These are phyloP conservation scores for Euryodendron excelsum DNA, from an alignment of 148 eudicot genomes.

Conservation along the genomic window DNA sequence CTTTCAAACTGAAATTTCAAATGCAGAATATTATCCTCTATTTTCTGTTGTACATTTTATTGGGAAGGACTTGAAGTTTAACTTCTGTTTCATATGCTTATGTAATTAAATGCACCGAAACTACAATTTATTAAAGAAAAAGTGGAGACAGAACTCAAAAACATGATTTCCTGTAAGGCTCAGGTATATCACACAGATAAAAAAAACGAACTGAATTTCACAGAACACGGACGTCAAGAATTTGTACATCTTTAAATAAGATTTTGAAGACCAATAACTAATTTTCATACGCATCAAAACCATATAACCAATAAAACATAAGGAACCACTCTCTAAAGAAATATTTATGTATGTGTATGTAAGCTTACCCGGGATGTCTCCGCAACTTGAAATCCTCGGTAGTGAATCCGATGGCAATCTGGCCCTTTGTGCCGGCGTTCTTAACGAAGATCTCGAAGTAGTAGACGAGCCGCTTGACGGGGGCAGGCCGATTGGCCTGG, in stretches of 20 bases:
- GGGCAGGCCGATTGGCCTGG: constrained; percentile 74
- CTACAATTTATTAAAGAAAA: no score
- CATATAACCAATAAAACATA: no score
- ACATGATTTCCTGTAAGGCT: background rate
- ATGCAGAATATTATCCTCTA: no score
- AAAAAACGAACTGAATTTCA: background rate
- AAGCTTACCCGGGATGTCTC: constrained; percentile 78
- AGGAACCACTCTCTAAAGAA: background rate
- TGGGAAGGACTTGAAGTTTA: no score
- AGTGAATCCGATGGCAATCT: constrained; percentile 81
- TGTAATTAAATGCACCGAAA: no score
- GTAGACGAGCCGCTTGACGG: constrained; percentile 54
- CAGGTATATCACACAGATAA: background rate
- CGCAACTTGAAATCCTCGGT: constrained; percentile 65
- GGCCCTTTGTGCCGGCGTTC: constrained; percentile 74
- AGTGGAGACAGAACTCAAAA: no score
- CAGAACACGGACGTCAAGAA: background rate
- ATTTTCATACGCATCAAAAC: no score
- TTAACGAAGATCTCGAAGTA: constrained; percentile 78
- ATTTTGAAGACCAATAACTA: no score
- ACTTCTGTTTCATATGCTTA: no score
- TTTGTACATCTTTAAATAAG: background rate
- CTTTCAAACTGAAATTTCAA: background rate
- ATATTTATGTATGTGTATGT: background rate
- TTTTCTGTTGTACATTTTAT: no score